Evolutionary conservation across 2,329 filamentous ascomycete genomes (phyloP), one percentile per base, ranked within the genome.

Genomic region (Paraphoma sp.): DNA sequence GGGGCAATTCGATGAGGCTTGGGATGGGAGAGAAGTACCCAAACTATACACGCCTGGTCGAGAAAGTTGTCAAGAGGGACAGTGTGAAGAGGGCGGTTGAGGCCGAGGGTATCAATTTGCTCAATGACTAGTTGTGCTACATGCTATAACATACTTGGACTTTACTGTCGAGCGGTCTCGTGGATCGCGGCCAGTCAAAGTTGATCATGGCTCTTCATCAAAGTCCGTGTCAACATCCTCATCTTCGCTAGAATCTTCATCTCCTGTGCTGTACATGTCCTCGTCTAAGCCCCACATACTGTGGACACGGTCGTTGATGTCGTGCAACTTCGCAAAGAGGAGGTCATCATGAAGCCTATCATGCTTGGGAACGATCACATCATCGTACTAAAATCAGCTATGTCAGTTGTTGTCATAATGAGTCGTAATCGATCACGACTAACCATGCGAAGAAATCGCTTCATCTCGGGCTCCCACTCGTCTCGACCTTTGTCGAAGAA

Each of bases 21-120:
- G 48, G 33, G 6, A 66, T 69, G 64, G 45, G 46, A 40, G 43
- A 59, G 38, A 53, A 52, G 0, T 69, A 57, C 45, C 64, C 62
- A 9, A 62, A 51, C 16, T 68, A 65, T 54, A 31, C 61, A 16
- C 49, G 44, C 33, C 36, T 65, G 38, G 56, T 56, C 14, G 42
- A 52, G 40, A 40, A 45, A 38, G 53, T 69, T 16, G 47, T 46
- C 1, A 40, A 49, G 56, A 61, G 58, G 45, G 53, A 60, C 29
- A 43, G 53, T 9, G 62, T 60, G 11, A 38, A 28, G 47, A 54
- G 54, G 51, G 42, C 54, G 29, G 23, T 60, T 8, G 56, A 60
- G 43, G 54, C 30, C n/a, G 62, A 63, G 58, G 57, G 54, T 16
- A 50, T 56, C 12, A 41, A 18, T 31, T 16, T 36, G 17, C 29